A percentile compares a stretch with the other conserved stretches of the same genome.
These are phyloP conservation scores for Rhynchosporium secalis DNA, from an alignment of 2,329 filamentous ascomycete genomes.

Conservation along the genomic window DNA sequence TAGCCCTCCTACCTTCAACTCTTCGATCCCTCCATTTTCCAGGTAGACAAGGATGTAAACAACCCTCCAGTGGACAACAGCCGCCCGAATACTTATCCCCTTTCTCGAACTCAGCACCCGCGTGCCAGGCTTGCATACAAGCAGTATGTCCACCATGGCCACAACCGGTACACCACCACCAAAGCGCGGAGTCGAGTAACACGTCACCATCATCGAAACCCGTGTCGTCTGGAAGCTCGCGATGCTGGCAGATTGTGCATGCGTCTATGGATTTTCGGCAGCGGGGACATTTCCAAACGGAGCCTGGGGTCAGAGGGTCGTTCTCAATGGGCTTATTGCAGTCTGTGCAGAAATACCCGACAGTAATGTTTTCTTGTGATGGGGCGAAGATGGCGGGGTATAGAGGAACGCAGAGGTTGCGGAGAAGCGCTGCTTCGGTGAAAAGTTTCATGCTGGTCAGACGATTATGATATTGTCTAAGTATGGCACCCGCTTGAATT, in stretches of 20 bases:
- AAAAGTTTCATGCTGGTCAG: slow-evolving; percentile 61
- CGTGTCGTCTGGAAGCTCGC: slow-evolving; percentile 26
- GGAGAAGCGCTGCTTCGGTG: slow-evolving; percentile 59
- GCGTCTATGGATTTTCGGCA: slow-evolving; percentile 54
- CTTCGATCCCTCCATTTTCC: slow-evolving; percentile 52
- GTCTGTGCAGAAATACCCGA: slow-evolving; percentile 54
- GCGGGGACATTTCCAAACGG: slow-evolving; percentile 59
- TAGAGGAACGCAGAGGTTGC: slow-evolving; percentile 57
- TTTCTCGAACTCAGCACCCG: slow-evolving; percentile 35
- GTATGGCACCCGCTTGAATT: slow-evolving; percentile 55
- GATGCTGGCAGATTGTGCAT: slow-evolving; percentile 59
- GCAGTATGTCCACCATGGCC: slow-evolving; percentile 62
- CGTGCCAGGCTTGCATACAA: slow-evolving; percentile 62
- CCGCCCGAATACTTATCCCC: slow-evolving; percentile 49
- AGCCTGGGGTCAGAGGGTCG: slow-evolving; percentile 42
- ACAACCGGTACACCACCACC: slow-evolving; percentile 66
- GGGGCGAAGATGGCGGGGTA: slow-evolving; percentile 55
- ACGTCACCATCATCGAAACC: slow-evolving; percentile 16
- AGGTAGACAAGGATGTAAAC: slow-evolving; percentile 62
- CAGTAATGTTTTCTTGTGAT: slow-evolving; percentile 56
- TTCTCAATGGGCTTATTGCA: slow-evolving; percentile 56
- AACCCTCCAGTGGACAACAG: slow-evolving; percentile 65
- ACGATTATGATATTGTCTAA: slow-evolving; percentile 60
- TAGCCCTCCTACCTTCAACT: slow-evolving; percentile 40
- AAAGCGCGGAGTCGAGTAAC: slow-evolving; percentile 38